These are phyloP conservation scores for Fraxinus angustifolia DNA, from an alignment of 305 asterid species.

Conservation along the genomic window DNA sequence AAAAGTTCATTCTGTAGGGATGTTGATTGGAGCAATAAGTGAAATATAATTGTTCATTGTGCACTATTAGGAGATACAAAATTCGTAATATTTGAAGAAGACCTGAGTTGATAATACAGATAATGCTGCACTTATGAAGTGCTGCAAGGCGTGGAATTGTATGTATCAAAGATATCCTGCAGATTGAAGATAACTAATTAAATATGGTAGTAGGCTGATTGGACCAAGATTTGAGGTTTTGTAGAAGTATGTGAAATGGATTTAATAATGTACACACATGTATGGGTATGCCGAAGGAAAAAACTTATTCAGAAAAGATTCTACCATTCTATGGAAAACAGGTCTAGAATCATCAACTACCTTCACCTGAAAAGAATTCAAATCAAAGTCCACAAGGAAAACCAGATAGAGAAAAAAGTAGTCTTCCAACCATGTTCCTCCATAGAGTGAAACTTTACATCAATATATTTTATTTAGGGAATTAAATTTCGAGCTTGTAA, in stretches of 20 bases:
- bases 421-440: neutral
- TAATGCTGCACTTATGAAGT: constrained; percentile 84
- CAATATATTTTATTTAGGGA: neutral
- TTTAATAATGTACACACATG: constrained; percentile 41
- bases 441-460: neutral
- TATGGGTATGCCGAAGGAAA: constrained; percentile 96
- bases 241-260: constrained; percentile 11
- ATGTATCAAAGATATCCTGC: constrained; percentile 94
- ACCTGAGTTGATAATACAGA: constrained; percentile 97
- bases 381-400: neutral
- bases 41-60: neutral
- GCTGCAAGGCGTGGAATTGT: constrained; percentile 87
- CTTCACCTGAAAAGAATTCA: constrained; percentile 51
- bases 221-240: constrained; percentile 1
- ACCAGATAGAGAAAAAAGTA: neutral
- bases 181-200: constrained; percentile 20
- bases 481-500: neutral
- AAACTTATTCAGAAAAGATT: constrained; percentile 71
- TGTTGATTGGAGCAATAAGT: constrained; percentile 21
- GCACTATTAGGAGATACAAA: neutral
- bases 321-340: constrained; percentile 50
- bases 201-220: neutral
- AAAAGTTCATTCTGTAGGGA: constrained; percentile 20
- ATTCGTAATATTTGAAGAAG: constrained; percentile 30
- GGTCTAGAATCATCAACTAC: constrained; percentile 73